These are phyloP conservation scores for Dendrobium chrysotoxum DNA, from an alignment of 106 monocot genomes.

Conservation along the genomic window DNA sequence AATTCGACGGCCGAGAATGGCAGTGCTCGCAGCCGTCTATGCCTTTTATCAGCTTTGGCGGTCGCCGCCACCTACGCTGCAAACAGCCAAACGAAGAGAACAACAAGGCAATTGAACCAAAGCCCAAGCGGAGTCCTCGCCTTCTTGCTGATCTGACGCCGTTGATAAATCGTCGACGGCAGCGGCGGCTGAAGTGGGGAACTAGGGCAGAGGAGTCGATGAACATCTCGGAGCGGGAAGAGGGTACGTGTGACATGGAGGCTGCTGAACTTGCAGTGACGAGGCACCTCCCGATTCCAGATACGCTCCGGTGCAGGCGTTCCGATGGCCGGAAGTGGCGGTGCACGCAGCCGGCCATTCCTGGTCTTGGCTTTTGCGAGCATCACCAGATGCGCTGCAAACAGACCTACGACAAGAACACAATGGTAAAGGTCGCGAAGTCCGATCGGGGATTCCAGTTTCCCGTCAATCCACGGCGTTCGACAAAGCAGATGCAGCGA, in stretches of 20 bases:
- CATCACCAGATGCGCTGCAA: constrained; percentile 22
- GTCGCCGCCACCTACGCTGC: neutral
- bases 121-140: neutral
- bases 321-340: constrained; percentile 47
- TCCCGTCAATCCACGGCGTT: neutral
- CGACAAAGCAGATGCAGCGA: neutral
- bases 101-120: neutral
- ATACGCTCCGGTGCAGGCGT: constrained; percentile 20
- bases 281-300: constrained; percentile 10
- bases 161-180: neutral
- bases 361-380: constrained; percentile 24
- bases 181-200: neutral
- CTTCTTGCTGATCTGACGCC: neutral
- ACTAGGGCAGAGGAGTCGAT: neutral
- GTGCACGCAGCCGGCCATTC: constrained; percentile 23
- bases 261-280: neutral
- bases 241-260: neutral
- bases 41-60: neutral
- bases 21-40: neutral
- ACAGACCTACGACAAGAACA: neutral
- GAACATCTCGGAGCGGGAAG: too few relatives aligned
- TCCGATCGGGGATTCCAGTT: neutral
- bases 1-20: neutral
- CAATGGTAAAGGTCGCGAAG: neutral
- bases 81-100: neutral